phyloP scores from a whole-genome alignment of 805 yeast species.

The Zygosaccharomyces kombuchaensis region DNA sequence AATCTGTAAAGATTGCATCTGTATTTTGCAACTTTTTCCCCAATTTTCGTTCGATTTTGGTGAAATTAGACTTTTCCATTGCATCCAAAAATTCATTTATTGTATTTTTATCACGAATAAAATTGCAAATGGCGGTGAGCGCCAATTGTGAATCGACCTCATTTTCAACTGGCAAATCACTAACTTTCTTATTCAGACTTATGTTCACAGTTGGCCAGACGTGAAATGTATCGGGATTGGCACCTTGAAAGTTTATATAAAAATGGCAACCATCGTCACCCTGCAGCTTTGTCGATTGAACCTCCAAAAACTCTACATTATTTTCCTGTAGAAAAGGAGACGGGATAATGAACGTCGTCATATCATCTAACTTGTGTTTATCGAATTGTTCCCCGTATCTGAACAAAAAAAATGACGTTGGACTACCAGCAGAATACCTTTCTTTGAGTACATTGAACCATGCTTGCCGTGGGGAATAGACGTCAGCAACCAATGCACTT shows the following conservation, averaged over 20 bases:
- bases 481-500: slow-evolving; percentile 32
- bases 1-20: slow-evolving; percentile 14
- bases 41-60: slow-evolving; percentile 13
- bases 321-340: slow-evolving; percentile 25
- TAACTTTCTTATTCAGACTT: background rate
- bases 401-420: slow-evolving; percentile 16
- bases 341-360: slow-evolving; percentile 25
- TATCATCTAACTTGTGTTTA: slow-evolving; percentile 6
- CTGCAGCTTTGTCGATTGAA: slow-evolving; percentile 8
- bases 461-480: slow-evolving; percentile 31
- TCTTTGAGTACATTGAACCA: slow-evolving; percentile 27
- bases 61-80: slow-evolving; percentile 25
- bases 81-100: slow-evolving; percentile 26
- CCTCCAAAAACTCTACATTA: slow-evolving; percentile 29
- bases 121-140: slow-evolving; percentile 19
- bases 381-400: slow-evolving; percentile 24
- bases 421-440: slow-evolving; percentile 8
- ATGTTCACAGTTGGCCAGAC: slow-evolving; percentile 12
- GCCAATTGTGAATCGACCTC: slow-evolving; percentile 28
- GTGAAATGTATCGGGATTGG: background rate
- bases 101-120: slow-evolving; percentile 30
- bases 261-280: slow-evolving; percentile 30
- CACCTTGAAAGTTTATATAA: slow-evolving; percentile 22
- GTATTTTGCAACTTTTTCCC: slow-evolving; percentile 16
- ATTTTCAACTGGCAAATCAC: slow-evolving; percentile 9